phyloP scores from a whole-genome alignment of 768 basidiomycete species.

The Mycena amicta region DNA sequence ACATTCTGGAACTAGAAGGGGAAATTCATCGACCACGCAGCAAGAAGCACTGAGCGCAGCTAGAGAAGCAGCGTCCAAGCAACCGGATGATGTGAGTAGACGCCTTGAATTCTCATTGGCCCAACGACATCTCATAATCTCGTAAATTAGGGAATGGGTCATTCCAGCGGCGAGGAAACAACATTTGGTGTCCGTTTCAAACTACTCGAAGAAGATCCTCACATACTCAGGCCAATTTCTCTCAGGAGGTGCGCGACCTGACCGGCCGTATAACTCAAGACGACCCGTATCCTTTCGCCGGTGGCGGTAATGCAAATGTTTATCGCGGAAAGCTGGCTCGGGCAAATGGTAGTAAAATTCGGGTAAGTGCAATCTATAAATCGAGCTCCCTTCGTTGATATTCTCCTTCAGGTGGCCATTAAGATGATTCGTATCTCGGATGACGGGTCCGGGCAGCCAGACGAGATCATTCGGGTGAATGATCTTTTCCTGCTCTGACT shows the following conservation, averaged over 20 bases:
- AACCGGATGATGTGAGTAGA: neutral
- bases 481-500: neutral
- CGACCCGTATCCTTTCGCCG: constrained; percentile 1
- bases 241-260: constrained; percentile 2
- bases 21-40: neutral
- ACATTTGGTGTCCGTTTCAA: neutral
- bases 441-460: constrained; percentile 5
- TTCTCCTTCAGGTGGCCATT: constrained; percentile 6
- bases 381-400: neutral
- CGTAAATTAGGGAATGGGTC: neutral
- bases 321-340: constrained; percentile 1
- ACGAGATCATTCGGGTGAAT: constrained; percentile 5
- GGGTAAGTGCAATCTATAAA: neutral
- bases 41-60: too few relatives aligned
- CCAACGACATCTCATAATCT: neutral
- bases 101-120: neutral
- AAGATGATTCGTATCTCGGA: constrained; percentile 10
- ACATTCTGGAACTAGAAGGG: neutral
- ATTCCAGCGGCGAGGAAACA: neutral
- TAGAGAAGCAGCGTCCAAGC: neutral
- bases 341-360: constrained; percentile 2
- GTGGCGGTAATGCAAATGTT: constrained; percentile 4
- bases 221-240: neutral
- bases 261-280: neutral
- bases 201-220: neutral